These are phyloP conservation scores for Sarcocystis neurona DNA, from an alignment of 169 alveolate genomes.

Conservation along the genomic window DNA sequence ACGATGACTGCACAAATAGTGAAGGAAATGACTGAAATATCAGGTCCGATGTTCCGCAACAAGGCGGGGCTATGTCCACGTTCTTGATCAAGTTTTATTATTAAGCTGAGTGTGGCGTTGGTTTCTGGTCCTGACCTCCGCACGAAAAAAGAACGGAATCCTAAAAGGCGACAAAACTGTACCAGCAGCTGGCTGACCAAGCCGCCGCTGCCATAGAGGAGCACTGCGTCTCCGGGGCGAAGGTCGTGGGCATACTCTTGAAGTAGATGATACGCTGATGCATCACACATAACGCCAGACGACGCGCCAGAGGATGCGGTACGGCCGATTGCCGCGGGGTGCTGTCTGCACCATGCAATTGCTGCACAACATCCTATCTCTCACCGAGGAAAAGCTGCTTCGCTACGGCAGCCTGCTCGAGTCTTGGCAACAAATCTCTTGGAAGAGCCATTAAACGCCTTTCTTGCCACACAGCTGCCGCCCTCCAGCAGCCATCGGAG, in stretches of 20 bases:
- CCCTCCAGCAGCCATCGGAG: slow-evolving; percentile 29
- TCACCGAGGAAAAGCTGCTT: slow-evolving; percentile 30
- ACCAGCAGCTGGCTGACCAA: slow-evolving; percentile 28
- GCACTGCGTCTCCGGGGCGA: slow-evolving; percentile 27
- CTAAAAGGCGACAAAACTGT: slow-evolving; percentile 18
- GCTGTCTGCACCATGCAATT: too few relatives aligned
- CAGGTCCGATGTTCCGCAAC: too few relatives aligned
- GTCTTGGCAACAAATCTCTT: neutral
- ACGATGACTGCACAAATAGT: too few relatives aligned
- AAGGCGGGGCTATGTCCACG: too few relatives aligned
- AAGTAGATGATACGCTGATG: slow-evolving; percentile 32
- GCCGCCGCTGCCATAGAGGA: slow-evolving; percentile 2
- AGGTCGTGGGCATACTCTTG: neutral
- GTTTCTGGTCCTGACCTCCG: neutral
- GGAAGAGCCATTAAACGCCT: neutral
- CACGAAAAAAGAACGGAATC: neutral
- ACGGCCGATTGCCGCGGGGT: too few relatives aligned
- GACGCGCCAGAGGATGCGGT: neutral
- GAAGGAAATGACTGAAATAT: too few relatives aligned
- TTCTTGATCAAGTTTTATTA: too few relatives aligned
- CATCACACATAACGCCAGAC: too few relatives aligned
- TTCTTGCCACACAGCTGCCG: slow-evolving; percentile 18
- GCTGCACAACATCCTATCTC: neutral
- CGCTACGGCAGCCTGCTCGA: slow-evolving; percentile 12
- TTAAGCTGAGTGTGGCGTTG: too few relatives aligned